These are phyloP conservation scores for Triticum turgidum DNA, from an alignment of 176 grass and related monocot species.

Conservation along the genomic window DNA sequence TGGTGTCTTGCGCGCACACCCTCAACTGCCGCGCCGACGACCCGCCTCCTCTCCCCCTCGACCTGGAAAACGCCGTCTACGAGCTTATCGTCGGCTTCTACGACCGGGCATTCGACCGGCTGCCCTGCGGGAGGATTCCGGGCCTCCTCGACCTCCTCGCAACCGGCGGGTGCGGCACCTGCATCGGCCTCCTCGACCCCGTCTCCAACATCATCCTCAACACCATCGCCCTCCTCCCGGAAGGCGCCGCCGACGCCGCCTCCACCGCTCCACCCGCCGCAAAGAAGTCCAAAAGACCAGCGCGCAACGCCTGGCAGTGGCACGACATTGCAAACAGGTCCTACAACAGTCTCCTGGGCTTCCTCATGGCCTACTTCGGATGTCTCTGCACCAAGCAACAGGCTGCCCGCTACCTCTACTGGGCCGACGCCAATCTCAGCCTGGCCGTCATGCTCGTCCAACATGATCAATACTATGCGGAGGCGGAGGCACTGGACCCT, in stretches of 20 bases:
- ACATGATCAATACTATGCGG: too few relatives aligned
- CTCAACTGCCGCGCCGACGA: background rate
- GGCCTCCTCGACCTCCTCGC: background rate
- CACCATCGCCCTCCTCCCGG: background rate
- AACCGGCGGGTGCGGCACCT: background rate
- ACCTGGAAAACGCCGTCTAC: background rate
- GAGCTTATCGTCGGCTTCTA: background rate
- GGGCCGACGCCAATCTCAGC: too few relatives aligned
- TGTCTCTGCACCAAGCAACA: too few relatives aligned
- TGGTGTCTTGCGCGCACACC: background rate
- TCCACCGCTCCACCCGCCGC: too few relatives aligned
- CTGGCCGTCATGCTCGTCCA: too few relatives aligned
- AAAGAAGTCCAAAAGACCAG: too few relatives aligned
- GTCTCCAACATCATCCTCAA: background rate
- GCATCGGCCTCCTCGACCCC: background rate
- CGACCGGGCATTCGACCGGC: background rate
- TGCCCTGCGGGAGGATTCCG: background rate
- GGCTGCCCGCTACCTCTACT: too few relatives aligned
- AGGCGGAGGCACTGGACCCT: too few relatives aligned
- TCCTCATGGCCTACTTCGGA: too few relatives aligned
- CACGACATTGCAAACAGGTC: too few relatives aligned
- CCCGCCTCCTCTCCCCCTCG: background rate
- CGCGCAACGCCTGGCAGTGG: too few relatives aligned
- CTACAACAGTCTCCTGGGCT: too few relatives aligned
- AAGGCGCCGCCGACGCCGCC: background rate